Evolutionary conservation across 2,329 filamentous ascomycete species (phyloP), one percentile per base, ranked within the genome.

Genomic region (Phaeosphaeriaceae sp.): DNA sequence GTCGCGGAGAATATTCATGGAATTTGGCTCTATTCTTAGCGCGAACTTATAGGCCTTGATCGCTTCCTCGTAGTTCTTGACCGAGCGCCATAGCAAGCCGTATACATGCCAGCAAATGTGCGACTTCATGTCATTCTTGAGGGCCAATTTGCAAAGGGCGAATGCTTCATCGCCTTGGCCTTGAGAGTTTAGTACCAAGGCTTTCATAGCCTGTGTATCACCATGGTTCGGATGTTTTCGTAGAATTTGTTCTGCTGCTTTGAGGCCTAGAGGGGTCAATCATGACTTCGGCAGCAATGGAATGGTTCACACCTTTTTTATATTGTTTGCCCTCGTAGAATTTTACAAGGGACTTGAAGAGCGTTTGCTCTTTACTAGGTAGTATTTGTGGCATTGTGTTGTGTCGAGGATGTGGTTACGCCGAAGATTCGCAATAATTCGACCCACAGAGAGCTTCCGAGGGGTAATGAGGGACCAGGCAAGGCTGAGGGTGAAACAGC

Each of bases 41-140:
- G 94, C 94, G 74, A 96, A 96, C 73, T 96, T 95, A 81, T 99
- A 99, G 50, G 94, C 95, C 81, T 97, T 97, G 79, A 97, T 97
- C 8, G 95, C 93, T 78, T 97, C 94, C 74, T 97, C 94, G 66
- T 95, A 97, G 77, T 99, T 97, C 82, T 97, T 97, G 70, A 89
- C 88, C 40, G 90, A 88, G 42, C 93, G 87, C 77, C 96, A 97
- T 42, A 99, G 83, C 61, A 99, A 78, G 26, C 95, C 94, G 74
- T 97, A 99, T 53, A 99, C 94, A 76, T 99, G 95, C 94, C 94
- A 99, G 81, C 92, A 97, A 67, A 99, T 92, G 76, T 97, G 93
- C 67, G 92, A 97, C 79, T 95, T 97, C 92, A 99, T 97, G 74
- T 97, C 92, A 67, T 92, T 91, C 61, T 88, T 92, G 64, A 99